Conservation (phyloP, 805 yeast species). For the Ascoidea asiatica region DNA sequence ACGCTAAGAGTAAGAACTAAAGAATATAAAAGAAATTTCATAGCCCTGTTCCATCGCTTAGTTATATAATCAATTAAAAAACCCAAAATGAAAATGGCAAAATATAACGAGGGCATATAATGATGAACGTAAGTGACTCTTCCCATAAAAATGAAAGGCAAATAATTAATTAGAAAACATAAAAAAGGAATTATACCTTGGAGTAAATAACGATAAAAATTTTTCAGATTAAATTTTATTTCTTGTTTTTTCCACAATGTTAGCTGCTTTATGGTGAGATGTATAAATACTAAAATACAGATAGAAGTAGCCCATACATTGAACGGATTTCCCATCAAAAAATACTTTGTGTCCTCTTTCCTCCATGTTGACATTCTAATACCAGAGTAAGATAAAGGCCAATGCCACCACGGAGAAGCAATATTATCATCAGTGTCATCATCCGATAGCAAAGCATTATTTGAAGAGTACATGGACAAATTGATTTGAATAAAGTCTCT, state of each 20-base stretch:
- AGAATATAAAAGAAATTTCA: slow-evolving; percentile 19
- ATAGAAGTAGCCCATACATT: slow-evolving; percentile 49
- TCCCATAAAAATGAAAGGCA: slow-evolving; percentile 88
- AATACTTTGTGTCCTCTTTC: slow-evolving; percentile 39
- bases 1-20: slow-evolving; percentile 32
- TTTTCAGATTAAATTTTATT: slow-evolving; percentile 25
- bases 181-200: slow-evolving; percentile 77
- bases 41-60: neutral
- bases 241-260: slow-evolving; percentile 62
- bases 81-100: slow-evolving; percentile 71
- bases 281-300: slow-evolving; percentile 29
- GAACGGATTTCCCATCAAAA: slow-evolving; percentile 52
- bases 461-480: slow-evolving; percentile 73
- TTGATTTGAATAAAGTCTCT: slow-evolving; percentile 61
- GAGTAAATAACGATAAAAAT: slow-evolving; percentile 29
- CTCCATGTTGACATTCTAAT: slow-evolving; percentile 73
- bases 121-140: slow-evolving; percentile 96
- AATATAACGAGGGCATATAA: slow-evolving; percentile 88
- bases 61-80: slow-evolving; percentile 36
- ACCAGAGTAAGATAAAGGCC: slow-evolving; percentile 62
- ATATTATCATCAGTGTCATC: slow-evolving; percentile 55
- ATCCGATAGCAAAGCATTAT: slow-evolving; percentile 73
- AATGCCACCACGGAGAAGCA: slow-evolving; percentile 72
- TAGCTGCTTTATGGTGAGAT: slow-evolving; percentile 22
- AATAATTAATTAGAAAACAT: slow-evolving; percentile 81